Evolutionary conservation across 2,329 filamentous ascomycete genomes (phyloP).

Genomic region (Sporothrix brasiliensis): DNA sequence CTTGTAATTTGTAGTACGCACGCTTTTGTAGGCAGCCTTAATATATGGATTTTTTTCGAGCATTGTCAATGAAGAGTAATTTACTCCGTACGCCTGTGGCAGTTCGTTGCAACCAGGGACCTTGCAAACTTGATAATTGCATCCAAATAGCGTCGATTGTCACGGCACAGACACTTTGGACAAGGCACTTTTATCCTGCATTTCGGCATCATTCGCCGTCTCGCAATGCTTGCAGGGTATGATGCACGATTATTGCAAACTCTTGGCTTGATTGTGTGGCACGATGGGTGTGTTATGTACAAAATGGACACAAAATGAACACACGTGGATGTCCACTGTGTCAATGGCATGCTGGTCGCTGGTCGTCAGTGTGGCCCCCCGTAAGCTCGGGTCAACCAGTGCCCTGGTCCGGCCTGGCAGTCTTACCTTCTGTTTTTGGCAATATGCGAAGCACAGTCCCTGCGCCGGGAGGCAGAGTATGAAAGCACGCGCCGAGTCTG

Average conservation of each 20-base stretch:
- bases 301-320: too few relatives aligned
- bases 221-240: not conserved
- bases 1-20: constrained; percentile 8
- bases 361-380: constrained; percentile 10
- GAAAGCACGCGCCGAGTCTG: not conserved
- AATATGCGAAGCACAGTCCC: not conserved
- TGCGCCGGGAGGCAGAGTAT: not conserved
- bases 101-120: too few relatives aligned
- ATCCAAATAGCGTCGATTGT: not conserved
- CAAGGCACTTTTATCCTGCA: not conserved
- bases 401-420: not conserved
- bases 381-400: constrained; percentile 23
- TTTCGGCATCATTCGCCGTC: constrained; percentile 2
- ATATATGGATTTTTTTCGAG: too few relatives aligned
- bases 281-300: not conserved
- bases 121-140: too few relatives aligned
- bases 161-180: not conserved
- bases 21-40: constrained; percentile 20
- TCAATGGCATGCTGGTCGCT: not conserved
- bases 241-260: not conserved
- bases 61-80: too few relatives aligned
- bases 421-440: constrained; percentile 18
- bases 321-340: not conserved
- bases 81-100: too few relatives aligned
- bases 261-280: not conserved